Percentiles rank a stretch among this genome's conserved stretches.
Evolutionary conservation across 2,329 filamentous ascomycete species (phyloP).

Genomic region (Nemania bipapillata): DNA sequence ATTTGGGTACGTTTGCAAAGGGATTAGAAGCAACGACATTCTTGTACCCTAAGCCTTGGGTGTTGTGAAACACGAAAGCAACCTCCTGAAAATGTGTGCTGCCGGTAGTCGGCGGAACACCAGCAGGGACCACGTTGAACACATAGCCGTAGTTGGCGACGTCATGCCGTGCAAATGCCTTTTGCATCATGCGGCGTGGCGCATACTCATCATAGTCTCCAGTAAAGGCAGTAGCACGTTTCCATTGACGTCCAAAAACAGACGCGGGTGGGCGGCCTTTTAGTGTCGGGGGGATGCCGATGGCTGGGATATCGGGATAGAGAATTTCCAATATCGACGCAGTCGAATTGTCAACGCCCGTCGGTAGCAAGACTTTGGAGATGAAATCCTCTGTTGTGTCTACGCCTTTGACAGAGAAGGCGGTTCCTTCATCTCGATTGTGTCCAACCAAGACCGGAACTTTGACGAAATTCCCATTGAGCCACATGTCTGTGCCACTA

Average conservation of each 20-base stretch:
- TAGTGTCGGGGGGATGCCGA: neutral
- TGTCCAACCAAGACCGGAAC: neutral
- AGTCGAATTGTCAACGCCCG: neutral
- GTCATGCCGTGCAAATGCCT: neutral
- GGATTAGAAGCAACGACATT: neutral
- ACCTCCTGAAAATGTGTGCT: neutral
- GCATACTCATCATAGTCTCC: neutral
- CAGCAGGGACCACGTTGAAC: neutral
- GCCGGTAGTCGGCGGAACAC: neutral
- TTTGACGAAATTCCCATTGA: neutral
- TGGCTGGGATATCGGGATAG: neutral
- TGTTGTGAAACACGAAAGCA: slow-evolving; percentile 1
- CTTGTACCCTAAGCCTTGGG: neutral
- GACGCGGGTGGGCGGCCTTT: neutral
- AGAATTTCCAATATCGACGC: neutral
- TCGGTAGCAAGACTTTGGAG: slow-evolving; percentile 1
- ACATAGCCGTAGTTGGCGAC: neutral
- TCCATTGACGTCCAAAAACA: neutral
- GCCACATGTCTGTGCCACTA: neutral
- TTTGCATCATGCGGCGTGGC: slow-evolving; percentile 1
- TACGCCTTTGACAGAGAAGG: neutral
- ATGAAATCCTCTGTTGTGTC: slow-evolving; percentile 1
- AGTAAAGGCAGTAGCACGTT: slow-evolving; percentile 1
- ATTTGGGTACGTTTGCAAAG: neutral
- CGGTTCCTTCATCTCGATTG: neutral